A percentile compares a stretch with the other conserved stretches of the same genome.
Conservation (phyloP, 768 basidiomycete genomes). For the Pisolithus microcarpus region DNA sequence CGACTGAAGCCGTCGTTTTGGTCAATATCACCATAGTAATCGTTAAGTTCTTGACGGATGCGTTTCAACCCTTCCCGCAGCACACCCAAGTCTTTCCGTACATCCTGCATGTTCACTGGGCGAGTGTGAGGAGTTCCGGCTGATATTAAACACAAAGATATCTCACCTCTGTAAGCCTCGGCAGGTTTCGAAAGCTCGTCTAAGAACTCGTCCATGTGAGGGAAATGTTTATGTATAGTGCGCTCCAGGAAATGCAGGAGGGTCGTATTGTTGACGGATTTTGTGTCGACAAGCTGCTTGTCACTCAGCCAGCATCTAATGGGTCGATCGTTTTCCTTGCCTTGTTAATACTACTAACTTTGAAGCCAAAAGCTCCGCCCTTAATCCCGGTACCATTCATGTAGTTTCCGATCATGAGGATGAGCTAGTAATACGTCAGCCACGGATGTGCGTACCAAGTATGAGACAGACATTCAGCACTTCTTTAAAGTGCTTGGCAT, state of each 20-base stretch:
- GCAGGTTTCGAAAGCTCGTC: slow-evolving; percentile 85
- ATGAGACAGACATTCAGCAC: slow-evolving; percentile 58
- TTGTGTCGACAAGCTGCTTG: slow-evolving; percentile 87
- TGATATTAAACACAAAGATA: not conserved
- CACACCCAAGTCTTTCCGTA: slow-evolving; percentile 68
- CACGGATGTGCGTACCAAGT: slow-evolving; percentile 13
- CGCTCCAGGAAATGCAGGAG: slow-evolving; percentile 90
- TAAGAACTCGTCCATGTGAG: slow-evolving; percentile 78
- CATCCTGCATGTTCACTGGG: slow-evolving; percentile 78
- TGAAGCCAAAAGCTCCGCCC: slow-evolving; percentile 96
- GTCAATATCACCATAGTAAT: slow-evolving; percentile 70
- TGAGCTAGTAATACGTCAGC: slow-evolving; percentile 45
- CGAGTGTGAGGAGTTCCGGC: slow-evolving; percentile 8
- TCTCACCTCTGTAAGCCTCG: slow-evolving; percentile 83
- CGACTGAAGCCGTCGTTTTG: slow-evolving; percentile 72
- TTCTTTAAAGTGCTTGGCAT: slow-evolving; percentile 86
- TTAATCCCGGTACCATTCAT: slow-evolving; percentile 97
- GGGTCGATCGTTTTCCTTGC: slow-evolving; percentile 31
- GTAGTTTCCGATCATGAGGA: slow-evolving; percentile 93
- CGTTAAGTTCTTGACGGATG: slow-evolving; percentile 73
- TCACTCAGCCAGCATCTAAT: slow-evolving; percentile 1
- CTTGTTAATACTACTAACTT: slow-evolving; percentile 96
- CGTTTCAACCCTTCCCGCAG: slow-evolving; percentile 69
- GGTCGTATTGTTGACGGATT: slow-evolving; percentile 90
- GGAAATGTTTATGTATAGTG: slow-evolving; percentile 82